Evolutionary conservation across 805 yeast species (phyloP).

Genomic region (Wickerhamiella dianesei): DNA sequence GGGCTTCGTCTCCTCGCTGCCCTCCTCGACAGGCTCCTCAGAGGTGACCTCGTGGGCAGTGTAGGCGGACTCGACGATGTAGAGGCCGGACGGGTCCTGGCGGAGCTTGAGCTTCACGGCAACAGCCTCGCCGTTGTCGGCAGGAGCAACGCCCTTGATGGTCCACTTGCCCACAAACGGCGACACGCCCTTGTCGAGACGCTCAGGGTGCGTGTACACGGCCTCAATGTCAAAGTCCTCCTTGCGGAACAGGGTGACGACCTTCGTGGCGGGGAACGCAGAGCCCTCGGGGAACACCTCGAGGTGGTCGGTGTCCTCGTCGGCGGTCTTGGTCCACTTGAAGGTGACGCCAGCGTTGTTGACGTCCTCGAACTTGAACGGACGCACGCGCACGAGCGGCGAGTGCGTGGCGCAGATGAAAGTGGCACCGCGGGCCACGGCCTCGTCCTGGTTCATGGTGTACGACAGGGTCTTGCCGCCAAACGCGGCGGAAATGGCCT

Average conservation of each 20-base stretch:
- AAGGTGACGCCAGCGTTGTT: conserved; percentile 87
- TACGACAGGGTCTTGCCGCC: conserved; percentile 76
- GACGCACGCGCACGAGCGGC: conserved; percentile 96
- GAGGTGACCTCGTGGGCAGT: conserved; percentile 83
- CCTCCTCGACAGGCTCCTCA: conserved; percentile 75
- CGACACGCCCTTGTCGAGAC: conserved; percentile 55
- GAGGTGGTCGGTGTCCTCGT: conserved; percentile 74
- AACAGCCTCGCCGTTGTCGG: conserved; percentile 46
- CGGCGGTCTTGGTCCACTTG: conserved; percentile 88
- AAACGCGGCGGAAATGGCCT: conserved; percentile 63
- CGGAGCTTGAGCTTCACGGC: conserved; percentile 89
- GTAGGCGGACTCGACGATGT: conserved; percentile 86
- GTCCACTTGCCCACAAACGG: conserved; percentile 71
- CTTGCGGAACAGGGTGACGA: conserved; percentile 84
- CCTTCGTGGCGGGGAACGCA: conserved; percentile 85
- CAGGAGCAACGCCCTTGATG: conserved; percentile 69
- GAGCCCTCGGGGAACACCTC: conserved; percentile 97
- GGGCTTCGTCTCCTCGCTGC: conserved; percentile 47
- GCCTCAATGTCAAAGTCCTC: conserved; percentile 82
- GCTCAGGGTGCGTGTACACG: conserved; percentile 60
- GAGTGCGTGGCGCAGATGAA: conserved; percentile 98
- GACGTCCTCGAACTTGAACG: conserved; percentile 93
- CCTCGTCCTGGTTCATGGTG: conserved; percentile 98
- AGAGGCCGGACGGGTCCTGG: conserved; percentile 93
- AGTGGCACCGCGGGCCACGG: conserved; percentile 98